phyloP scores from a whole-genome alignment of 345 rosid species.

The Eucalyptus melliodora region DNA sequence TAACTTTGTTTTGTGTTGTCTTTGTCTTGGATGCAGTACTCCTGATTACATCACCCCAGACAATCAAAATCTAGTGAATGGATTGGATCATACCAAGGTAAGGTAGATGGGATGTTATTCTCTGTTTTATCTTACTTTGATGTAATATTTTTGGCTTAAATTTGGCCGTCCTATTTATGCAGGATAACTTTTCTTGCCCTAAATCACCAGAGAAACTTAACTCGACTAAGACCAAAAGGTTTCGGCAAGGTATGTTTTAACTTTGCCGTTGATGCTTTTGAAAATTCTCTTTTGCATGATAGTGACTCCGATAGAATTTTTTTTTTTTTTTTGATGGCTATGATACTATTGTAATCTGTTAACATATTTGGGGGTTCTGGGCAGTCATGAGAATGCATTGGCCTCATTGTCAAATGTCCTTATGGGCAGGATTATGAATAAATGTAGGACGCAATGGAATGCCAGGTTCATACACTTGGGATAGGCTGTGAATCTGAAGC shows the following conservation, averaged over 20 bases:
- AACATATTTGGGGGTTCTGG: background rate
- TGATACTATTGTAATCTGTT: background rate
- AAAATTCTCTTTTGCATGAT: background rate
- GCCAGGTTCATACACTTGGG: background rate
- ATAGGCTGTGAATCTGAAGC: background rate
- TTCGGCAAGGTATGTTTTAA: slow-evolving; percentile 27
- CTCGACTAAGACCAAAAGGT: slow-evolving; percentile 46
- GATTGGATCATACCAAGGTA: slow-evolving; percentile 57
- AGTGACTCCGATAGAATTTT: too few species aligned
- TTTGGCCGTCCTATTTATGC: background rate
- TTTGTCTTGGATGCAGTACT: slow-evolving; percentile 44
- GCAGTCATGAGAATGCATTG: background rate
- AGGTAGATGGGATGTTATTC: background rate
- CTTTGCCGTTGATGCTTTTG: background rate
- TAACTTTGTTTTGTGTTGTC: background rate
- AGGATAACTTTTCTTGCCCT: slow-evolving; percentile 83
- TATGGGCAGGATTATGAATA: background rate
- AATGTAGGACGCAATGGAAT: background rate
- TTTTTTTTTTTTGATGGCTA: background rate
- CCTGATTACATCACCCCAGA: slow-evolving; percentile 96
- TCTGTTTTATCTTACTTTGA: background rate
- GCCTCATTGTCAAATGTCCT: background rate
- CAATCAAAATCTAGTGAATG: slow-evolving; percentile 44
- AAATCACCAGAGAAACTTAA: slow-evolving; percentile 76
- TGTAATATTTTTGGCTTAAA: background rate